A percentile compares a stretch with the other conserved stretches of the same genome.
Conservation (phyloP, 345 rosid species). For the Dipteronia dyeriana region DNA sequence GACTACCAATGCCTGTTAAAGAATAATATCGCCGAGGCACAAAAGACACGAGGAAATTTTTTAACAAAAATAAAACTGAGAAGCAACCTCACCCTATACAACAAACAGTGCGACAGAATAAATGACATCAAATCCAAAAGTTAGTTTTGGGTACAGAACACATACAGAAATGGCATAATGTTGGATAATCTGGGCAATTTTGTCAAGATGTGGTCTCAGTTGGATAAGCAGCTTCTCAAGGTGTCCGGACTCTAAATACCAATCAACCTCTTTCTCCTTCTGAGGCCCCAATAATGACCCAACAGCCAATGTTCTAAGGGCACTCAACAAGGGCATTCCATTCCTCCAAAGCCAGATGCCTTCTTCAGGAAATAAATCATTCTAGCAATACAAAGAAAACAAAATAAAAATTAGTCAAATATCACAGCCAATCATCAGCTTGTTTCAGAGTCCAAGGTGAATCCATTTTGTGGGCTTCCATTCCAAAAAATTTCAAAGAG, state of each 20-base stretch:
- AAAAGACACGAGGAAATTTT: constrained; percentile 11
- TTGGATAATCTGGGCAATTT: constrained; percentile 82
- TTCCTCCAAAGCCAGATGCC: constrained; percentile 91
- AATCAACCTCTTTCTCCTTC: constrained; percentile 79
- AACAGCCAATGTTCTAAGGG: constrained; percentile 79
- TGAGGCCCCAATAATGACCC: constrained; percentile 82
- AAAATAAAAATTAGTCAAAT: constrained; percentile 34
- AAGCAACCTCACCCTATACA: constrained; percentile 1
- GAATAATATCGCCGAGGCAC: constrained; percentile 19
- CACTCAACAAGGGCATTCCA: constrained; percentile 88
- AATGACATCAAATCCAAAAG: constrained; percentile 20
- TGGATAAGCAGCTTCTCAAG: constrained; percentile 78
- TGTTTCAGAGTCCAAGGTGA: neutral
- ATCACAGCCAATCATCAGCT: constrained; percentile 8
- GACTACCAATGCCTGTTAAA: constrained; percentile 73
- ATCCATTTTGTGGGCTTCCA: neutral
- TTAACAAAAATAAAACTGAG: constrained; percentile 7
- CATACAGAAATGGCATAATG: constrained; percentile 94
- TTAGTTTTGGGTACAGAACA: constrained; percentile 21
- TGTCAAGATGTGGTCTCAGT: constrained; percentile 78
- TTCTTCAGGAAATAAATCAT: constrained; percentile 91
- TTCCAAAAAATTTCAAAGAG: neutral
- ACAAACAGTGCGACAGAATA: constrained; percentile 20
- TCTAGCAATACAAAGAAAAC: constrained; percentile 55
- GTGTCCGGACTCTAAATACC: constrained; percentile 78